Conservation (phyloP, 148 eudicot genomes). For the Rhododendron williamsianum region DNA sequence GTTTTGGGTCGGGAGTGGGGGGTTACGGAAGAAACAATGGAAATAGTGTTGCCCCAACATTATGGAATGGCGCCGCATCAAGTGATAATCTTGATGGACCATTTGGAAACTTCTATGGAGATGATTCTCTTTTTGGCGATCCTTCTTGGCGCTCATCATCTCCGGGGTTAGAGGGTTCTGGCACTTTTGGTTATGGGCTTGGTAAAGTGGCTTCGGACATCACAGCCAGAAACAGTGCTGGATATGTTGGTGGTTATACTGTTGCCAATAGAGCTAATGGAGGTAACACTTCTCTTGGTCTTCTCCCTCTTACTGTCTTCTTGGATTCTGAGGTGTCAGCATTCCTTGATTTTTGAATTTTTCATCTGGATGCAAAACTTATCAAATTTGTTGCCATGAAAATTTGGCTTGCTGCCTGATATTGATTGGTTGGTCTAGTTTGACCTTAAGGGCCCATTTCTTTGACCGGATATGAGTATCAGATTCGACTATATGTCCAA, state of each 20-base stretch:
- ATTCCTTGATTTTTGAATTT: neutral
- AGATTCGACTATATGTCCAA: neutral
- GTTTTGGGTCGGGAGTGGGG: slow-evolving; percentile 36
- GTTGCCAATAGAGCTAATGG: slow-evolving; percentile 61
- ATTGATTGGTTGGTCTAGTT: neutral
- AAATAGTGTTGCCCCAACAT: slow-evolving; percentile 25
- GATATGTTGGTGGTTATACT: slow-evolving; percentile 73
- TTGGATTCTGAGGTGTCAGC: neutral
- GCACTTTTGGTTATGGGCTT: slow-evolving; percentile 56
- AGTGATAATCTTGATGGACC: slow-evolving; percentile 41
- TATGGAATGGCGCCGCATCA: slow-evolving; percentile 40
- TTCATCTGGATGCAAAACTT: neutral
- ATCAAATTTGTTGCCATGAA: neutral
- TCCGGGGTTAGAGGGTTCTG: slow-evolving; percentile 52
- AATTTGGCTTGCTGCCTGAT: neutral
- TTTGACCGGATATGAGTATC: neutral
- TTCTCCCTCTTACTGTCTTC: neutral
- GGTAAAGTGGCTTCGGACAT: slow-evolving; percentile 61
- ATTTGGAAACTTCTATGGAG: slow-evolving; percentile 46
- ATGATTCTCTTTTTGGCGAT: slow-evolving; percentile 39
- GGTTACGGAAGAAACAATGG: slow-evolving; percentile 40
- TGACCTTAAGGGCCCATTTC: neutral
- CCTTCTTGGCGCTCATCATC: slow-evolving; percentile 61
- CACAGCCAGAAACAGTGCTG: slow-evolving; percentile 56
- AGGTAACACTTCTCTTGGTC: slow-evolving; percentile 35